Evolutionary conservation across 208 protist genomes (phyloP).

Genomic region (Leishmania mexicana): DNA sequence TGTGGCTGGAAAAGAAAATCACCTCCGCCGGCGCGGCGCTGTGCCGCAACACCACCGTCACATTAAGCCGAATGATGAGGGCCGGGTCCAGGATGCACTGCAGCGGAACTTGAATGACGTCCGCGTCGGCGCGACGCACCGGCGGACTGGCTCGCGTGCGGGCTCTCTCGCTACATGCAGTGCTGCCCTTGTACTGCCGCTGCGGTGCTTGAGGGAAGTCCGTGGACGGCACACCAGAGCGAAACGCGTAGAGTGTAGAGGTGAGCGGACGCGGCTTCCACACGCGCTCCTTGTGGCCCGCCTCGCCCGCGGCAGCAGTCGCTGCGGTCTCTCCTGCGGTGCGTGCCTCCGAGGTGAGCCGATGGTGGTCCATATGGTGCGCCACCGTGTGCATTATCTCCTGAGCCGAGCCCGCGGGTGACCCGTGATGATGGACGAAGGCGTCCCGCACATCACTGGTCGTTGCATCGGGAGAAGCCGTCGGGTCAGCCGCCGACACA

Average conservation of each 20-base stretch:
- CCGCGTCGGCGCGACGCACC: slow-evolving; percentile 9
- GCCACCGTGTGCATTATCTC: slow-evolving; percentile 3
- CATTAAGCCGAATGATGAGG: not conserved
- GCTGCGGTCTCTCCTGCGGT: not conserved
- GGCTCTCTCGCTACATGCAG: not conserved
- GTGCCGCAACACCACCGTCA: slow-evolving; percentile 17
- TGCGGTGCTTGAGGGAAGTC: not conserved
- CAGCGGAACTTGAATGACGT: slow-evolving; percentile 8
- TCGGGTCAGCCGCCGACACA: not conserved
- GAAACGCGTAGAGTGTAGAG: slow-evolving; percentile 8
- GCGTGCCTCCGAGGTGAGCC: not conserved
- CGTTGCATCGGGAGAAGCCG: not conserved
- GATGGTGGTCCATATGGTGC: slow-evolving; percentile 11
- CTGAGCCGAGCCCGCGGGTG: not conserved
- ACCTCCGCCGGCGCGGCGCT: slow-evolving; percentile 20
- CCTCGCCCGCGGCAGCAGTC: not conserved
- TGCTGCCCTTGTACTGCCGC: not conserved
- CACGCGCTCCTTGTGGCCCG: not conserved
- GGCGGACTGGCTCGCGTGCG: slow-evolving; percentile 9
- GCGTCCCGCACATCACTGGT: not conserved
- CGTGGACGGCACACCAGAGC: not conserved
- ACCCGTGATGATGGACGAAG: slow-evolving; percentile 6
- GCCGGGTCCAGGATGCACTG: slow-evolving; percentile 15
- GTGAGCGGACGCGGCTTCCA: slow-evolving; percentile 7
- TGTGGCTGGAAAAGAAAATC: slow-evolving; percentile 12